Evolutionary conservation across 2,329 filamentous ascomycete species (phyloP).

Genomic region (Mycosphaerella arachidis): DNA sequence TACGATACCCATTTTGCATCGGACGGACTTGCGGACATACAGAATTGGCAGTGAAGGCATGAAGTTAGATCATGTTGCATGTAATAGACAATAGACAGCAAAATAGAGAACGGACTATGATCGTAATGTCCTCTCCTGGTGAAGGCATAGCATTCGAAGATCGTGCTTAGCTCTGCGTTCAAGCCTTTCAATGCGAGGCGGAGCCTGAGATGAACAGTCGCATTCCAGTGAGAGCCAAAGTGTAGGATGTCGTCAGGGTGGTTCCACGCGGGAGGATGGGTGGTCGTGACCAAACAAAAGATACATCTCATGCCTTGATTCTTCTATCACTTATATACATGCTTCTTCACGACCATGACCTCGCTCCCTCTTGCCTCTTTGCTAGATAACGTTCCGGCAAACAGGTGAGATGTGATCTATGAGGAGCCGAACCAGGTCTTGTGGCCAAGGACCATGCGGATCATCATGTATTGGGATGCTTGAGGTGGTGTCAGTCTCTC

Average conservation of each 20-base stretch:
- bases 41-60: neutral
- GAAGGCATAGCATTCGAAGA: no score
- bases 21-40: neutral
- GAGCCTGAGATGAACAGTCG: no score
- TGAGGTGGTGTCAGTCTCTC: neutral
- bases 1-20: neutral
- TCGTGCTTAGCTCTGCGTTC: no score
- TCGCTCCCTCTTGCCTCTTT: neutral
- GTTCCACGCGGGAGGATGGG: neutral
- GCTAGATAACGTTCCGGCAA: neutral
- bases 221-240: neutral
- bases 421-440: conserved; percentile 61
- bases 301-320: conserved; percentile 5
- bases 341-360: neutral
- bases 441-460: conserved; percentile 68
- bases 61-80: neutral
- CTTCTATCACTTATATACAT: conserved; percentile 7
- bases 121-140: no score
- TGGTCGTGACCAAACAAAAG: conserved; percentile 3
- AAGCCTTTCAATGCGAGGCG: no score
- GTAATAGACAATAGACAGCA: no score
- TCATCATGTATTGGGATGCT: conserved; percentile 64
- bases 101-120: no score
- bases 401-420: neutral
- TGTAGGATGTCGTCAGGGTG: neutral